Conservation (phyloP, 164 flowering plant species). For the Tetrastigma voinierianum region DNA sequence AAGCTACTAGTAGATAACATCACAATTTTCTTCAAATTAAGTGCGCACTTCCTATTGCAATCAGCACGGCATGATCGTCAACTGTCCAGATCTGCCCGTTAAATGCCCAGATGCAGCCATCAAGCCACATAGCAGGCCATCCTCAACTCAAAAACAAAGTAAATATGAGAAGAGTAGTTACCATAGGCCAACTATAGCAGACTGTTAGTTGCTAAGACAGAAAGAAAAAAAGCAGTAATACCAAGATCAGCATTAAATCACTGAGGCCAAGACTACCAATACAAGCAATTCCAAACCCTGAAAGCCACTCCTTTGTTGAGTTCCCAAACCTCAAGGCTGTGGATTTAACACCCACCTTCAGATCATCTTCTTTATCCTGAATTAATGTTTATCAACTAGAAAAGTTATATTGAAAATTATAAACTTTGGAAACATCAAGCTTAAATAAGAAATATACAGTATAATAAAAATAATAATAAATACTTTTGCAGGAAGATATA, state of each 20-base stretch:
- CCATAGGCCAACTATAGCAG: not conserved
- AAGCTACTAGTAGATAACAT: not conserved
- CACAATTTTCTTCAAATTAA: not conserved
- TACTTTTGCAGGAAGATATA: too few relatives aligned
- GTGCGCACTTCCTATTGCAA: conserved; percentile 80
- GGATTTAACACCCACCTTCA: conserved; percentile 94
- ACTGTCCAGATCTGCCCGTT: conserved; percentile 87
- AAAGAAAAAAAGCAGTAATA: conserved; percentile 19
- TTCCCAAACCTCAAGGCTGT: conserved; percentile 94
- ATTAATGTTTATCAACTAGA: conserved; percentile 5
- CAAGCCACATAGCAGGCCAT: conserved; percentile 80
- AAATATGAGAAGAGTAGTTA: not conserved
- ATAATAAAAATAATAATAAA: too few relatives aligned
- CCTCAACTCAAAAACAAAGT: conserved; percentile 35
- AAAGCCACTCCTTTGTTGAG: conserved; percentile 73
- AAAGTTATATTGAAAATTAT: too few relatives aligned
- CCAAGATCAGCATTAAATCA: conserved; percentile 79
- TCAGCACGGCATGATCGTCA: conserved; percentile 78
- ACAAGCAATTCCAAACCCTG: conserved; percentile 73
- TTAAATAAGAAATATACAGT: too few relatives aligned
- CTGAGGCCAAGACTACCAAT: conserved; percentile 72
- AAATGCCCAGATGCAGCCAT: conserved; percentile 77
- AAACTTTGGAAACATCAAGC: too few relatives aligned
- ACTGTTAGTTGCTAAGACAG: not conserved
- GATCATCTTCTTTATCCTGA: conserved; percentile 98